Evolutionary conservation across 805 yeast species (phyloP).

Genomic region (Teunomyces tritomae): DNA sequence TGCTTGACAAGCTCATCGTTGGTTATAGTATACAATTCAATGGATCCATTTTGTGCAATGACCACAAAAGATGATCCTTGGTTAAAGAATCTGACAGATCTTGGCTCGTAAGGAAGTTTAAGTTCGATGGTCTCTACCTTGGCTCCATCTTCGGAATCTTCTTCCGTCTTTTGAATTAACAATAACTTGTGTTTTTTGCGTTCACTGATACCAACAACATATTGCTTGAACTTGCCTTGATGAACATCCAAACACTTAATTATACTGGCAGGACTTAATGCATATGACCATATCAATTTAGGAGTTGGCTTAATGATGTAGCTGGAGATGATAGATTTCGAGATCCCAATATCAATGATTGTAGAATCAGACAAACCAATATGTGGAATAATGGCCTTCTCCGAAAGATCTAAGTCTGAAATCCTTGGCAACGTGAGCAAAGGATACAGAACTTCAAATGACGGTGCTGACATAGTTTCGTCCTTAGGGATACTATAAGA

Average conservation of each 20-base stretch:
- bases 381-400: slow-evolving; percentile 23
- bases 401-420: slow-evolving; percentile 23
- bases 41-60: slow-evolving; percentile 27
- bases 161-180: slow-evolving; percentile 15
- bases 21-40: slow-evolving; percentile 15
- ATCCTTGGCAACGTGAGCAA: slow-evolving; percentile 33
- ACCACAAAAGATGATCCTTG: slow-evolving; percentile 12
- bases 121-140: slow-evolving; percentile 9
- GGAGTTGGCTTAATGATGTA: slow-evolving; percentile 56
- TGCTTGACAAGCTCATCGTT: neutral
- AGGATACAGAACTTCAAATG: slow-evolving; percentile 30
- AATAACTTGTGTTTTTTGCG: slow-evolving; percentile 27
- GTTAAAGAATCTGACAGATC: slow-evolving; percentile 7
- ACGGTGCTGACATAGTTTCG: slow-evolving; percentile 9
- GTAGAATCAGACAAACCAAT: slow-evolving; percentile 22
- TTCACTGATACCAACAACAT: slow-evolving; percentile 41
- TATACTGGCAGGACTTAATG: slow-evolving; percentile 47
- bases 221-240: slow-evolving; percentile 18
- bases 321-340: slow-evolving; percentile 52
- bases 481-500: neutral
- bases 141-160: slow-evolving; percentile 5
- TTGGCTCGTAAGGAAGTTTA: slow-evolving; percentile 5
- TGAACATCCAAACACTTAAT: slow-evolving; percentile 42
- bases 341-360: slow-evolving; percentile 49
- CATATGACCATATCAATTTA: slow-evolving; percentile 53